Evolutionary conservation across 1,139 yeast species (phyloP), one percentile per base, ranked within the genome.

Genomic region (Tardiomyces depauwii): DNA sequence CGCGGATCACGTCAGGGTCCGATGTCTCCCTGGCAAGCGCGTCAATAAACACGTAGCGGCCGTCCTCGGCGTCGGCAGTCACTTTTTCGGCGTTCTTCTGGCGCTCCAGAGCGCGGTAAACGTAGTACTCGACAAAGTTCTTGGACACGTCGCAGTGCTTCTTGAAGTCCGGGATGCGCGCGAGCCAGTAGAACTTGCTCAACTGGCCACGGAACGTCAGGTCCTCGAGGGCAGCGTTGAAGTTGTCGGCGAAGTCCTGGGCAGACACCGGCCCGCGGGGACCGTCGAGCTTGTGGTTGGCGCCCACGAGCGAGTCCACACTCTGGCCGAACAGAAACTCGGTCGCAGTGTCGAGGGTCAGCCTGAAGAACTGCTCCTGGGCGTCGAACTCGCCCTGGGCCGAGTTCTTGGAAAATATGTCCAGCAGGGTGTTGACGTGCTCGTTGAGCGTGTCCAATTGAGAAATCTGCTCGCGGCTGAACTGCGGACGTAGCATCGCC

Each of bases 401-500:
- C n/a, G 41, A 19, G 19, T 16, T 18, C n/a, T 39, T 32, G 10
- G 14, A n/a, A 16, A 45, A 36, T 12, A 32, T 9, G 32, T 42
- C 41, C 2, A 42, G 36, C 18, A 45, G 39, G 19, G 38, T 10
- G 18, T 46, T 42, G 14, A 43, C 47, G 44, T 48, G 43, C 10
- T 44, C 38, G 13, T 44, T 60, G 30, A 74, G 59, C 4, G 57
- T 59, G 54, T 63, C 66, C 6, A 73, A 49, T 47, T 74, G 77
- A 12, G 73, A 68, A 42, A 76, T 68, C 56, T 75, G 78, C 51
- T 73, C 77, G 49, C 77, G 64, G 25, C 74, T 67, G 59, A 76
- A 76, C 56, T 74, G 79, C 2, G 81, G 81, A 50, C 79, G 66
- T 51, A 76, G 67, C 73, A 76, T 63, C 2, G 78, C 71, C 45